Evolutionary conservation across 2,329 filamentous ascomycete genomes (phyloP).

Genomic region (Incumbomyces delicatus): DNA sequence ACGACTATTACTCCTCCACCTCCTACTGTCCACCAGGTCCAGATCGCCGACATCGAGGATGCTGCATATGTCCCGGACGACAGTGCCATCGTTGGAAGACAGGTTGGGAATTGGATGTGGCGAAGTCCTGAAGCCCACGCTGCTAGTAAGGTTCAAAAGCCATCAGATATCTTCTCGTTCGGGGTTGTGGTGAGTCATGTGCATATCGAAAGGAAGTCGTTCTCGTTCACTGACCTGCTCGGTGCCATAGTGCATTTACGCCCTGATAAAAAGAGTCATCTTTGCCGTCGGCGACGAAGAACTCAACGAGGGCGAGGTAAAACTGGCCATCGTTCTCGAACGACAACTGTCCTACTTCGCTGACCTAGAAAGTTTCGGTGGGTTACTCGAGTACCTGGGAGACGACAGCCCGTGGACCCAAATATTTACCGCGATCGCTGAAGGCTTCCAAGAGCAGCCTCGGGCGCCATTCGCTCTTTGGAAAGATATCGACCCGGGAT

Average conservation of each 20-base stretch:
- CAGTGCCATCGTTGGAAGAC: slow-evolving; percentile 19
- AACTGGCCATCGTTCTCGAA: slow-evolving; percentile 33
- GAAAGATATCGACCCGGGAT: slow-evolving; percentile 28
- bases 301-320: slow-evolving; percentile 27
- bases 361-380: slow-evolving; percentile 32
- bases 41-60: slow-evolving; percentile 26
- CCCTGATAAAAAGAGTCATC: slow-evolving; percentile 33
- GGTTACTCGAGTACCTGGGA: slow-evolving; percentile 33
- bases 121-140: slow-evolving; percentile 29
- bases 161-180: slow-evolving; percentile 30
- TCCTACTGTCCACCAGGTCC: slow-evolving; percentile 15
- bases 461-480: slow-evolving; percentile 34
- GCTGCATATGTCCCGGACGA: slow-evolving; percentile 4
- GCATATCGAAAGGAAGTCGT: not conserved
- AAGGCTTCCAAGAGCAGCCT: slow-evolving; percentile 34
- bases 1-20: no score
- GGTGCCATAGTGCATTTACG: slow-evolving; percentile 42
- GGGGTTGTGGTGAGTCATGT: slow-evolving; percentile 22
- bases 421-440: slow-evolving; percentile 29
- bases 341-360: slow-evolving; percentile 41
- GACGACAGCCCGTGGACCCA: slow-evolving; percentile 33
- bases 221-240: no score
- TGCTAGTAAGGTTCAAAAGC: slow-evolving; percentile 22
- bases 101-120: slow-evolving; percentile 28
- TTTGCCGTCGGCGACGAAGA: slow-evolving; percentile 30